Percentiles rank a stretch among this genome's conserved stretches.
These are phyloP conservation scores for Lichina pygmaea DNA, from an alignment of 495 filamentous ascomycete species.

Conservation along the genomic window DNA sequence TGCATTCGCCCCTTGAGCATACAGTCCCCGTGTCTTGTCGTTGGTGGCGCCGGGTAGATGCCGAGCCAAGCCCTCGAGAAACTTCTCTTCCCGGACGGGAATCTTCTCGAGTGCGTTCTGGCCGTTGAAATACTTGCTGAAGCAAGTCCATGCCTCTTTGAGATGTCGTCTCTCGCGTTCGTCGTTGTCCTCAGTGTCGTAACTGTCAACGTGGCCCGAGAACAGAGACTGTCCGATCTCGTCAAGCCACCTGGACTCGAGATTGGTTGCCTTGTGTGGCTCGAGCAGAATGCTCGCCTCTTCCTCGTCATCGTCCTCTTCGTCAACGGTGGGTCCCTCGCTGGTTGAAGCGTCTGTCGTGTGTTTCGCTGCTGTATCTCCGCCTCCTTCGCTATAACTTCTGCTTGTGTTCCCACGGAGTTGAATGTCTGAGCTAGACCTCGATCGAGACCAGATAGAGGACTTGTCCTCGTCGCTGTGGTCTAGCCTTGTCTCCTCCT, in stretches of 20 bases:
- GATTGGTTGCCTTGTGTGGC: slow-evolving; percentile 25
- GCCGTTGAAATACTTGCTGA: slow-evolving; percentile 70
- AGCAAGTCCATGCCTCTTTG: slow-evolving; percentile 13
- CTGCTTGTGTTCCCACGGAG: not conserved
- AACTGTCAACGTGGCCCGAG: not conserved
- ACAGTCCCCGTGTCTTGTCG: too few species aligned
- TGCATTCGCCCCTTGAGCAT: too few species aligned
- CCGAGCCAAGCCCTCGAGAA: not conserved
- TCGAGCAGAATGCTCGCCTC: slow-evolving; percentile 19
- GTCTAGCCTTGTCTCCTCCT: slow-evolving; percentile 12
- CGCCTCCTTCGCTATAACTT: not conserved
- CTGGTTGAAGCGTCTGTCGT: too few species aligned
- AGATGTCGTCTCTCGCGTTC: slow-evolving; percentile 4
- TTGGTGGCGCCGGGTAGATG: too few species aligned
- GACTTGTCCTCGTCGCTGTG: not conserved
- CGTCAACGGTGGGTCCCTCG: not conserved
- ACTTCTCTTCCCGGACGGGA: slow-evolving; percentile 35
- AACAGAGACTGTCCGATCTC: slow-evolving; percentile 34
- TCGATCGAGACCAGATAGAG: not conserved
- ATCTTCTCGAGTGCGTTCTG: slow-evolving; percentile 70
- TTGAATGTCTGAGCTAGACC: not conserved
- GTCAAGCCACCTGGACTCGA: slow-evolving; percentile 47
- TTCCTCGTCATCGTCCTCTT: slow-evolving; percentile 3
- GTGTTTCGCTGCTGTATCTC: too few species aligned
- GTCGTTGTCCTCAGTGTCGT: not conserved